These are phyloP conservation scores for Periconia digitata DNA, from an alignment of 2,329 filamentous ascomycete species.

Conservation along the genomic window DNA sequence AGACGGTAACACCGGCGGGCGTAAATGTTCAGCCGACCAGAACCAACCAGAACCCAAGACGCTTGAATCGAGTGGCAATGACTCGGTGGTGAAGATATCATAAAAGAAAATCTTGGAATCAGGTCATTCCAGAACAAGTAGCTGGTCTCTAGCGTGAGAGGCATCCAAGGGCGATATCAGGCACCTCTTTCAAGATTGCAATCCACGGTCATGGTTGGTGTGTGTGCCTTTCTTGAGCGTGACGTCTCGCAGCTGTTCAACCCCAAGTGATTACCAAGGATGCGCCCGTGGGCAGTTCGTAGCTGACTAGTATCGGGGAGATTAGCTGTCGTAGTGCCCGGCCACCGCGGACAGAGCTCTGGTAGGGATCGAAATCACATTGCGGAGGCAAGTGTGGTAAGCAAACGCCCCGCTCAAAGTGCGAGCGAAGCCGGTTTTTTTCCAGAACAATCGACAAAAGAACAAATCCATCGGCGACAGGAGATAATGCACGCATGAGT, in stretches of 20 bases:
- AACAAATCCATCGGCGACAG: too few species aligned
- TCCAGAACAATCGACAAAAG: too few species aligned
- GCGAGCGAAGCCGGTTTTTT: too few species aligned
- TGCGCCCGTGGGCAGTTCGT: not conserved
- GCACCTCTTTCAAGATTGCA: not conserved
- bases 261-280: not conserved
- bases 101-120: not conserved
- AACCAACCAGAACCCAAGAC: not conserved
- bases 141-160: not conserved
- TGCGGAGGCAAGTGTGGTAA: not conserved
- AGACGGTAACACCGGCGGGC: too few species aligned
- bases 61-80: not conserved
- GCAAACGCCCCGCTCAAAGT: slow-evolving; percentile 19
- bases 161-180: not conserved
- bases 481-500: too few species aligned
- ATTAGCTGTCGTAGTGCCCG: not conserved
- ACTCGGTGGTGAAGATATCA: not conserved
- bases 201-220: not conserved
- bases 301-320: not conserved
- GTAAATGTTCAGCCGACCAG: not conserved
- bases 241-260: not conserved
- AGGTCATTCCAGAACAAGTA: too few species aligned
- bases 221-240: not conserved
- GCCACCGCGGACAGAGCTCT: not conserved
- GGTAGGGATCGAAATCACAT: not conserved